phyloP scores from a whole-genome alignment of 139 green algal genomes.

The Chlamydomonas sphaeroides region DNA sequence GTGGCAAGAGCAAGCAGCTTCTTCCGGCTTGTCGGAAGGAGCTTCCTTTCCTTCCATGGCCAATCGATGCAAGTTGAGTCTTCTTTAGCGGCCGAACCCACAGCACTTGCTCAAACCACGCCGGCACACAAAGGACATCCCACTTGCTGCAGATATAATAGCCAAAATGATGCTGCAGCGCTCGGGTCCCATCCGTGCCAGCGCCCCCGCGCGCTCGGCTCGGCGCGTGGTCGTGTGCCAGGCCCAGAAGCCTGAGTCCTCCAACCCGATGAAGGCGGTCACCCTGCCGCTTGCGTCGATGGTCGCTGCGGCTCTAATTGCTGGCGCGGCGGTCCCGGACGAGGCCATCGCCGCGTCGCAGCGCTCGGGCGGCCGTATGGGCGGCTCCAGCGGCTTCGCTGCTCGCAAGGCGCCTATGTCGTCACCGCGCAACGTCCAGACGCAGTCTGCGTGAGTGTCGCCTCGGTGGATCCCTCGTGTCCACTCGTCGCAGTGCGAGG shows the following conservation, averaged over 20 bases:
- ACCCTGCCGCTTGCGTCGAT: slow-evolving; percentile 44
- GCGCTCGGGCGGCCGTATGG: slow-evolving; percentile 40
- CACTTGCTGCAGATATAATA: no score
- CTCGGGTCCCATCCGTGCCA: background rate
- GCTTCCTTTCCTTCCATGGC: no score
- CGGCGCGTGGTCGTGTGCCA: slow-evolving; percentile 5
- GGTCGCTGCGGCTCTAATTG: slow-evolving; percentile 46
- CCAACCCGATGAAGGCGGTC: background rate
- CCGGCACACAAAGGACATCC: no score
- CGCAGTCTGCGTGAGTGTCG: slow-evolving; percentile 36
- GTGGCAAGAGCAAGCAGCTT: no score
- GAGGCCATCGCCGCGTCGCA: slow-evolving; percentile 39
- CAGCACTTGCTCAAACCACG: no score
- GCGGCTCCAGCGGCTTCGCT: slow-evolving; percentile 46
- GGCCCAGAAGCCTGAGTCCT: slow-evolving; percentile 7
- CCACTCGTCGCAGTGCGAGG: background rate
- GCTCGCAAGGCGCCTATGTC: slow-evolving; percentile 16
- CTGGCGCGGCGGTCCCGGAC: slow-evolving; percentile 40
- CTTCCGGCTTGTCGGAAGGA: no score
- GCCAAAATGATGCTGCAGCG: slow-evolving; percentile 29
- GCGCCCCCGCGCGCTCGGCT: background rate
- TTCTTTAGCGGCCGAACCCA: no score
- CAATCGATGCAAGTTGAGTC: no score
- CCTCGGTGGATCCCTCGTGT: no score
- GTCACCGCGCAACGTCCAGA: slow-evolving; percentile 16